Evolutionary conservation across 2,329 filamentous ascomycete species (phyloP), one percentile per base, ranked within the genome.

Genomic region (Trichocomaceae sp.): DNA sequence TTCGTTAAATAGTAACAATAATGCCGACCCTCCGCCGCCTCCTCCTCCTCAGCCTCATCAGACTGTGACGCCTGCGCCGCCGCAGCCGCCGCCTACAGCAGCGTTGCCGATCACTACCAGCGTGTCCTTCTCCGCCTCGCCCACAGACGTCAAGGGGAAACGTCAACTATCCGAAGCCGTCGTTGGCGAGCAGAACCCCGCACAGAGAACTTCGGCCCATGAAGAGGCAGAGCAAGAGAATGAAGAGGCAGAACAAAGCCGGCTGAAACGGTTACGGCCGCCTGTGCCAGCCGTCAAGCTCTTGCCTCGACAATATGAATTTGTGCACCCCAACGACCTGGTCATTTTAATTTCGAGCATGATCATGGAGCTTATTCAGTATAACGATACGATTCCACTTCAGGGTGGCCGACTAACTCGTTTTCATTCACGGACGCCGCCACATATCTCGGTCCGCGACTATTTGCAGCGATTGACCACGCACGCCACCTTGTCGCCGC

Each of bases 261-360:
- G 69, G 39, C 62, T 75, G 1, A 82, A 82, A 63, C 74, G 77
- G 39, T 63, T 72, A 29, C 73, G 76, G 46, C 68, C 75, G 3
- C 69, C 71, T 15, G 71, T 74, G 13, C 73, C 76, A 3, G 71
- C 70, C 2, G 64, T 76, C 52, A 84, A 83, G 64, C 62, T 79
- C 55, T 79, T 78, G 57, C 76, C 93, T 1, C 72, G 80, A 57
- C 79, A 80, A 64, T 99, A 99, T 70, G 90, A 96, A 70, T 76
- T 84, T 10, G 95, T 89, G 68, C 79, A 86, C 39, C 83, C 88
- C 8, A 87, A 90, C 64, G 91, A 96, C 68, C 82, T 99, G 67
- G 93, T 96, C 26, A 79, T 92, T 42, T 76, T 99, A 58, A 93
- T 99, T 61, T 85, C 91, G 46, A 89, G 95, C 66, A 97, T 99